phyloP scores from a whole-genome alignment of 2,329 filamentous ascomycete genomes.

The Fusarium sp. region DNA sequence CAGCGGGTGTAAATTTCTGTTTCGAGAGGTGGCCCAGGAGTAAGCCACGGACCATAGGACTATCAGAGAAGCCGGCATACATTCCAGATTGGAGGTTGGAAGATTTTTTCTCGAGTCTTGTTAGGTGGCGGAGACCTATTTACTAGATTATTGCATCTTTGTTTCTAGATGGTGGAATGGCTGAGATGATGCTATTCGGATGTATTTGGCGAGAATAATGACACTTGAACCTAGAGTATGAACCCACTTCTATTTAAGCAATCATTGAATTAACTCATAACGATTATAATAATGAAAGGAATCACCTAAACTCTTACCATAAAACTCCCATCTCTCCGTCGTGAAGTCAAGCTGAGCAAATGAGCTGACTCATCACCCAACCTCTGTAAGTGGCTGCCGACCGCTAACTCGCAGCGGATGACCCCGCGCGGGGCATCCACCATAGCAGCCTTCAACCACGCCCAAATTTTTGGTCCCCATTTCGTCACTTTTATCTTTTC shows the following conservation, averaged over 20 bases:
- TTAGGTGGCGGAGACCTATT: background rate
- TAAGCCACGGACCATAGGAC: background rate
- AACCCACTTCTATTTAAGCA: background rate
- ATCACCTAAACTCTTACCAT: background rate
- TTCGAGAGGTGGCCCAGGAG: background rate
- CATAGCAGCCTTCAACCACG: conserved; percentile 15
- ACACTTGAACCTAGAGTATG: background rate
- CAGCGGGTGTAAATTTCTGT: background rate
- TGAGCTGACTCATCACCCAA: conserved; percentile 27
- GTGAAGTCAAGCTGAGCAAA: background rate
- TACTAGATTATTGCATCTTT: background rate
- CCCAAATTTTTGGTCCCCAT: conserved; percentile 42
- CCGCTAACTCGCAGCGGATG: conserved; percentile 35
- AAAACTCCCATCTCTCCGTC: background rate
- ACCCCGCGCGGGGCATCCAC: conserved; percentile 47
- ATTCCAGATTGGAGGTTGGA: background rate
- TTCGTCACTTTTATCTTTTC: conserved; percentile 37
- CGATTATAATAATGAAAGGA: background rate
- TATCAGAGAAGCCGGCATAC: background rate
- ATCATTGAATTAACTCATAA: background rate
- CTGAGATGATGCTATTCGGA: background rate
- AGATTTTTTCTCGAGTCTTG: background rate
- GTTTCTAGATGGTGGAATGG: background rate
- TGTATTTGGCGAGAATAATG: background rate
- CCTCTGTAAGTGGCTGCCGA: background rate